Evolutionary conservation across 805 yeast genomes (phyloP).

Genomic region (Candida awuae): DNA sequence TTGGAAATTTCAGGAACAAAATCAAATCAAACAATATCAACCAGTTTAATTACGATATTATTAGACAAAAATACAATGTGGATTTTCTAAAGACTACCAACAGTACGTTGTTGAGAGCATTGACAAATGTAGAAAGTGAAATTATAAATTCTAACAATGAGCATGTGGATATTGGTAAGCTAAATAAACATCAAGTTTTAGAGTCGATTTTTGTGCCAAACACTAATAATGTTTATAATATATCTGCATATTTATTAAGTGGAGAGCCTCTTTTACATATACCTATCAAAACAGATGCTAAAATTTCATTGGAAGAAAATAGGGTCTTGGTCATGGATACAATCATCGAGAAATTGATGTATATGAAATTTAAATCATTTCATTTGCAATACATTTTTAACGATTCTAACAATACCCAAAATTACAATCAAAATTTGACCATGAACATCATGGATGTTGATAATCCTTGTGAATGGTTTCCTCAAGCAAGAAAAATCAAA

Average conservation of each 20-base stretch:
- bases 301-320: conserved; percentile 2
- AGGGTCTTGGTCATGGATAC: conserved; percentile 15
- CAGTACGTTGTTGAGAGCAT: conserved; percentile 4
- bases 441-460: conserved; percentile 36
- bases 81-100: conserved; percentile 9
- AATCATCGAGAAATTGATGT: conserved; percentile 24
- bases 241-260: conserved; percentile 11
- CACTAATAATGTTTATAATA: conserved; percentile 2
- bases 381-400: conserved; percentile 22
- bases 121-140: conserved; percentile 7
- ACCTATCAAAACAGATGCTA: conserved; percentile 9
- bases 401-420: conserved; percentile 26
- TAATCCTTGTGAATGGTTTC: conserved; percentile 73
- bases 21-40: conserved; percentile 1
- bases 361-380: conserved; percentile 25
- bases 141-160: conserved; percentile 5
- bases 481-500: conserved; percentile 71
- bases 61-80: conserved; percentile 6
- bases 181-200: conserved; percentile 6
- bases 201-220: conserved; percentile 13
- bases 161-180: conserved; percentile 1
- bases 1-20: conserved; percentile 10
- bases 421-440: conserved; percentile 29
- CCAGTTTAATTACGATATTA: conserved; percentile 11
- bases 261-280: conserved; percentile 10